These are phyloP conservation scores for Mimosa pudica DNA, from an alignment of 306 rosid genomes.

Conservation along the genomic window DNA sequence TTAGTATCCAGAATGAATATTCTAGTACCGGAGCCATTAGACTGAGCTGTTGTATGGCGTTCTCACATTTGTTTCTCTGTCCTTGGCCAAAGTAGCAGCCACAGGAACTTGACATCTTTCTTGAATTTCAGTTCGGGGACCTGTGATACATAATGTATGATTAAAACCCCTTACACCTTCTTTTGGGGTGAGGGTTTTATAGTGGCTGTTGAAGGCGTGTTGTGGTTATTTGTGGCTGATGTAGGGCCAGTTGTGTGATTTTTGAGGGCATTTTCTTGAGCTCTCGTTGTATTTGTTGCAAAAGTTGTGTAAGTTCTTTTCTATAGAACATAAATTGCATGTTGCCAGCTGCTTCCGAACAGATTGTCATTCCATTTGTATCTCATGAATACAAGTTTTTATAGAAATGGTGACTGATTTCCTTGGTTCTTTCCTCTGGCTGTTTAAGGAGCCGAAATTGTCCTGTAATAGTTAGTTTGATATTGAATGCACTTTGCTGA, in stretches of 20 bases:
- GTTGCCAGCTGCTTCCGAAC: slow-evolving; percentile 13
- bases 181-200: background rate
- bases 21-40: slow-evolving; percentile 31
- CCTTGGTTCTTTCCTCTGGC: slow-evolving; percentile 6
- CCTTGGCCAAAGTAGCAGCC: background rate
- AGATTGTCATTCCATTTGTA: background rate
- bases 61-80: slow-evolving; percentile 21
- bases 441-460: background rate
- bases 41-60: slow-evolving; percentile 20
- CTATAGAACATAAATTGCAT: slow-evolving; percentile 26
- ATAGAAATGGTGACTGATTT: slow-evolving; percentile 7
- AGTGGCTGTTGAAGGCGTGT: too few relatives aligned
- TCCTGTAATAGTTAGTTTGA: background rate
- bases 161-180: background rate
- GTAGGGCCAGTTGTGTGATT: background rate
- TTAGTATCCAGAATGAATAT: slow-evolving; percentile 59
- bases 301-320: slow-evolving; percentile 33
- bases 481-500: too few relatives aligned
- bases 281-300: slow-evolving; percentile 34
- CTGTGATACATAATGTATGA: slow-evolving; percentile 20
- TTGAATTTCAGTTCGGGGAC: slow-evolving; percentile 33
- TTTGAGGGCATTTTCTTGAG: slow-evolving; percentile 40
- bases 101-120: slow-evolving; percentile 30
- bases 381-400: background rate
- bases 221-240: background rate